These are phyloP conservation scores for Aphanomyces invadans DNA, from an alignment of 352 stramenopile genomes.

Conservation along the genomic window DNA sequence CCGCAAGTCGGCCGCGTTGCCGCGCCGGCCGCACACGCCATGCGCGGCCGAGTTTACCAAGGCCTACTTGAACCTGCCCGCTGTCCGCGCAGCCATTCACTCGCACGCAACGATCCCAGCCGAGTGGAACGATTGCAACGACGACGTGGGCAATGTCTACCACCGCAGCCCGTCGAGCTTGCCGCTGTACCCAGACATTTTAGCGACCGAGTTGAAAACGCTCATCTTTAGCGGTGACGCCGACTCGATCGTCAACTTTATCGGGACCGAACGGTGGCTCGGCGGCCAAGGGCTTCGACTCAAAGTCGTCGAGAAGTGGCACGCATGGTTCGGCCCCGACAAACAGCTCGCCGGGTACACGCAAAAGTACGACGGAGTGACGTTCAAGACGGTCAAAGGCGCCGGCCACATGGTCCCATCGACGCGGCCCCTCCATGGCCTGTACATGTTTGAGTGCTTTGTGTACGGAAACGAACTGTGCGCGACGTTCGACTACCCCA, in stretches of 20 bases:
- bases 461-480: conserved; percentile 32
- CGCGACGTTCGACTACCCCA: conserved; percentile 43
- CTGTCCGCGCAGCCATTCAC: conserved; percentile 51
- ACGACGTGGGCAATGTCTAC: conserved; percentile 40
- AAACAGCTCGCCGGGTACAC: conserved; percentile 77
- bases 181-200: conserved; percentile 50
- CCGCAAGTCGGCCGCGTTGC: conserved; percentile 21
- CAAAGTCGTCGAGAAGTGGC: conserved; percentile 36
- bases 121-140: conserved; percentile 57
- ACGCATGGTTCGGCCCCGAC: conserved; percentile 48
- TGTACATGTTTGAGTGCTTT: conserved; percentile 28
- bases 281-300: conserved; percentile 44
- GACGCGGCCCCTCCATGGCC: conserved; percentile 15
- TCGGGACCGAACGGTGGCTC: conserved; percentile 56
- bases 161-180: conserved; percentile 41
- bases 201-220: conserved; percentile 32
- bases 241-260: conserved; percentile 70
- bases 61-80: conserved; percentile 39
- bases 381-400: conserved; percentile 86
- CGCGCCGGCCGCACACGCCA: conserved; percentile 44
- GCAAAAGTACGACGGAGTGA: conserved; percentile 67
- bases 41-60: conserved; percentile 51
- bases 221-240: conserved; percentile 64
- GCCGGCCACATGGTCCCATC: conserved; percentile 80
- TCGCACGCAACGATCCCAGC: conserved; percentile 25